Percentiles rank a stretch among this genome's conserved stretches.
Evolutionary conservation across 371 early-diverging fungal genomes (phyloP).

Genomic region (Apophysomyces elegans): DNA sequence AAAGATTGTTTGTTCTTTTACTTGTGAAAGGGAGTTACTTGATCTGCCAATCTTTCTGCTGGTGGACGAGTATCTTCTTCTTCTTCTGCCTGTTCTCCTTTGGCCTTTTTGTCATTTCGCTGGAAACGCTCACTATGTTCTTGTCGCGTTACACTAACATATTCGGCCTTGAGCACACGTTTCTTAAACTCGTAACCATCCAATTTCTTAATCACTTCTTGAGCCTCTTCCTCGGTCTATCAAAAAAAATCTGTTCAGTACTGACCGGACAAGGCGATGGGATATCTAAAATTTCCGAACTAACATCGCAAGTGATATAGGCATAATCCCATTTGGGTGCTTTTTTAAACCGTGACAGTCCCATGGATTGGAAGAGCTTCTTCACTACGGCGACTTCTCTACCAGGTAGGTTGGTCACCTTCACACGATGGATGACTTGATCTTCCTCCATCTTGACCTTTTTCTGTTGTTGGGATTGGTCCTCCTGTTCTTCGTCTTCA

Average conservation of each 20-base stretch:
- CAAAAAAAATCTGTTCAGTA: not conserved
- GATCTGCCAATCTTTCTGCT: constrained; percentile 68
- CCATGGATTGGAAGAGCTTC: constrained; percentile 32
- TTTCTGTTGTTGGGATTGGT: constrained; percentile 15
- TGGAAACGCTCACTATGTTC: constrained; percentile 32
- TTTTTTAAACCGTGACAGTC: constrained; percentile 43
- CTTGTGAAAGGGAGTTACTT: constrained; percentile 74
- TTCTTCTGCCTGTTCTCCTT: constrained; percentile 28
- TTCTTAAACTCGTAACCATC: constrained; percentile 43
- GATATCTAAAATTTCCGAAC: not conserved
- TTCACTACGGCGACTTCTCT: constrained; percentile 29
- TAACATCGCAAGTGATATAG: constrained; percentile 46
- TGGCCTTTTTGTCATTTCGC: constrained; percentile 31
- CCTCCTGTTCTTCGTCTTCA: constrained; percentile 21
- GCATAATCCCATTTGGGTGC: constrained; percentile 53
- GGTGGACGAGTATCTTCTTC: constrained; percentile 57
- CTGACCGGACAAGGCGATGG: constrained; percentile 20
- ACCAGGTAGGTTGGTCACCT: constrained; percentile 39
- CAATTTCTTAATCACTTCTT: constrained; percentile 39
- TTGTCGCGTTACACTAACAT: constrained; percentile 24
- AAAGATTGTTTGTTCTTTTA: constrained; percentile 25
- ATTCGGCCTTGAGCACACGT: constrained; percentile 35
- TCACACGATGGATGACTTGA: constrained; percentile 33
- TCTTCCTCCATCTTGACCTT: constrained; percentile 1
- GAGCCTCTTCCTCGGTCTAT: constrained; percentile 52